These are phyloP conservation scores for Carex kokanica DNA, from an alignment of 176 grass and related monocot genomes.

Conservation along the genomic window DNA sequence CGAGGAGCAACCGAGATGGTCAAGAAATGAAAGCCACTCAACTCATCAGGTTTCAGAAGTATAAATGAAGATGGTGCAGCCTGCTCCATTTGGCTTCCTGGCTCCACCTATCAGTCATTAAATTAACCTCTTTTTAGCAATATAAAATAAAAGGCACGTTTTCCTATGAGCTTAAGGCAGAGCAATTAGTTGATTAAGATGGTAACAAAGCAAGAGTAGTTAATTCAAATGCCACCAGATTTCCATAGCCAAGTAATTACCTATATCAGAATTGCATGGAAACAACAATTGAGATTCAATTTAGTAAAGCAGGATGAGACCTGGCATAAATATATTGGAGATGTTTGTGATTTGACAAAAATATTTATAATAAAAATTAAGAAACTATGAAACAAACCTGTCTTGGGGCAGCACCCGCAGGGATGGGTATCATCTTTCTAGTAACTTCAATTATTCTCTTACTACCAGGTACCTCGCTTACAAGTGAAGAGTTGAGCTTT, in stretches of 20 bases:
- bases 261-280: background rate
- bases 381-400: conserved; percentile 52
- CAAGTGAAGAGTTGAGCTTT: conserved; percentile 40
- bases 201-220: conserved; percentile 2
- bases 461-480: conserved; percentile 47
- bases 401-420: conserved; percentile 79
- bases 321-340: background rate
- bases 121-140: background rate
- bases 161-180: background rate
- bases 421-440: conserved; percentile 81
- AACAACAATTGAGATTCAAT: background rate
- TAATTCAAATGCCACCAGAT: background rate
- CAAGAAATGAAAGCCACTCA: conserved; percentile 78
- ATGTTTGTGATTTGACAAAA: conserved; percentile 1
- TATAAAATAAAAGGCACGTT: conserved; percentile 11
- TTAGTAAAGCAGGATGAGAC: background rate
- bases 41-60: conserved; percentile 65
- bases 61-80: conserved; percentile 87
- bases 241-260: background rate
- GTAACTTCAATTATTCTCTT: conserved; percentile 84
- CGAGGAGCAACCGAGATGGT: conserved; percentile 91
- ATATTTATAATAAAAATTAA: conserved; percentile 5
- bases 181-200: background rate
- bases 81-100: conserved; percentile 98
- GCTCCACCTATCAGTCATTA: conserved; percentile 68